phyloP scores from a whole-genome alignment of 2,329 filamentous ascomycete species.

The Hirsutella rhossiliensis region DNA sequence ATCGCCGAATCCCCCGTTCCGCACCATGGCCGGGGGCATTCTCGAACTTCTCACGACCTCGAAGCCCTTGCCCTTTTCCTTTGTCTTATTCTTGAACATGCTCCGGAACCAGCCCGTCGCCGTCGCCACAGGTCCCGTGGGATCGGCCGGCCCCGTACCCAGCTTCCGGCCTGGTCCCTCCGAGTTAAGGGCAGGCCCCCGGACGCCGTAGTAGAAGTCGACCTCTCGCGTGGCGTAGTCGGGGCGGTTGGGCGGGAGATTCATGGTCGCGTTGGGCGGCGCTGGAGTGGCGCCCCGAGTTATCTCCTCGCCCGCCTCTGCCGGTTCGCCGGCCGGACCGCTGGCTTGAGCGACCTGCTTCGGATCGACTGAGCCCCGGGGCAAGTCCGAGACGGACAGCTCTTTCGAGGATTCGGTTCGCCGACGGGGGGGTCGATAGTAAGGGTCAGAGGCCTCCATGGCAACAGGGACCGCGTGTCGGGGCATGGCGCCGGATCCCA shows the following conservation, averaged over 20 bases:
- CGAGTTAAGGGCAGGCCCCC: conserved; percentile 76
- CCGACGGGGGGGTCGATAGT: conserved; percentile 74
- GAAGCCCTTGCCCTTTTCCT: conserved; percentile 92
- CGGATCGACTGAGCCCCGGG: conserved; percentile 19
- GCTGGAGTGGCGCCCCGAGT: conserved; percentile 32
- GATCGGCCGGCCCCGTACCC: conserved; percentile 89
- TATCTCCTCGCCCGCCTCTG: conserved; percentile 28
- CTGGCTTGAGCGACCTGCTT: conserved; percentile 25
- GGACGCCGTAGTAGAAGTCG: conserved; percentile 91
- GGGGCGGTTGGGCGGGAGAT: conserved; percentile 45
- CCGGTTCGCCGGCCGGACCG: conserved; percentile 21
- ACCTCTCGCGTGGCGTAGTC: conserved; percentile 93
- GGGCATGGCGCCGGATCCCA: conserved; percentile 44
- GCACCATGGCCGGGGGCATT: conserved; percentile 62
- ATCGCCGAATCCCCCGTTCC: conserved; percentile 41
- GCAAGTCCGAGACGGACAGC: conserved; percentile 18
- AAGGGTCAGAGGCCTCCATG: conserved; percentile 56
- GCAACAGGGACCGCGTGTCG: conserved; percentile 32
- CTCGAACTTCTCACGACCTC: conserved; percentile 87
- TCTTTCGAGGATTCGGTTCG: conserved; percentile 48
- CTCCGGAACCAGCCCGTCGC: conserved; percentile 82
- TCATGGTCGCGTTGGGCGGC: conserved; percentile 16
- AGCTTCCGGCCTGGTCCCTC: conserved; percentile 72
- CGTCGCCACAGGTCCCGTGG: conserved; percentile 79
- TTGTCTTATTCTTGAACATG: conserved; percentile 71